Base-by-base conservation (phyloP, 345 rosid genomes). In the Heritiera littoralis region DNA sequence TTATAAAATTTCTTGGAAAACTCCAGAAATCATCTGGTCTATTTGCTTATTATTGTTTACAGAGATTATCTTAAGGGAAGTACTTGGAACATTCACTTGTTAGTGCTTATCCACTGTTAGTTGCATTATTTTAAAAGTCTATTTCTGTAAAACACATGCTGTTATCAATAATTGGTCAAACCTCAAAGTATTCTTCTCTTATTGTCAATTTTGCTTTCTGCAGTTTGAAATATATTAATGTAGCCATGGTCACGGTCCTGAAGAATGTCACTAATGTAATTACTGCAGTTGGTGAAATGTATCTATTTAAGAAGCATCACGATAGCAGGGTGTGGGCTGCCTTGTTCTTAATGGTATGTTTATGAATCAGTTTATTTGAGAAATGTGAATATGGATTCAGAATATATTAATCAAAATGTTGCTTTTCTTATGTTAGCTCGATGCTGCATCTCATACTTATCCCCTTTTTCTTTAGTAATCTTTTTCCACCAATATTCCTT, bases 211-310 rank as follows among this genome's bases (percentile, higher is more conserved):
- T 63, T 78, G 3, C 67, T 84, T 59, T 83, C 79, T 83, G 88
- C 98, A 96, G 99, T 75, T 85, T 96, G 88, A 96, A 88, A 85
- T 92, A 94, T 85, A 96, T 96, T 76, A 96, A 92, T 85, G 98
- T 96, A n/a, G 98, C 98, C 81, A 96, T 94, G 99, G 98, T 96
- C 82, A 94, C 98, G 5, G 95, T 92, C 78, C 86, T 96, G 87
- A 96, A 96, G 94, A 96, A 96, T 87, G 97, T 96, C 64, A 94
- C 99, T 72, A 96, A 96, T 79, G 98, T 96, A 76, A 91, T 96
- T 67, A 94, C 99, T 66, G 99, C 98, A 35, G 81, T 94, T 74
- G 99, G 99, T 20, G 99, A 96, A 85, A 96, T 96, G 99, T 96
- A 96, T 85, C 85, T 96, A 51, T 94, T 96, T 84, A 84, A 81